Percentiles rank a stretch among this genome's conserved stretches.
Conservation (phyloP, 2,329 filamentous ascomycete species). For the Dryadomyces quercus-mongolicae region DNA sequence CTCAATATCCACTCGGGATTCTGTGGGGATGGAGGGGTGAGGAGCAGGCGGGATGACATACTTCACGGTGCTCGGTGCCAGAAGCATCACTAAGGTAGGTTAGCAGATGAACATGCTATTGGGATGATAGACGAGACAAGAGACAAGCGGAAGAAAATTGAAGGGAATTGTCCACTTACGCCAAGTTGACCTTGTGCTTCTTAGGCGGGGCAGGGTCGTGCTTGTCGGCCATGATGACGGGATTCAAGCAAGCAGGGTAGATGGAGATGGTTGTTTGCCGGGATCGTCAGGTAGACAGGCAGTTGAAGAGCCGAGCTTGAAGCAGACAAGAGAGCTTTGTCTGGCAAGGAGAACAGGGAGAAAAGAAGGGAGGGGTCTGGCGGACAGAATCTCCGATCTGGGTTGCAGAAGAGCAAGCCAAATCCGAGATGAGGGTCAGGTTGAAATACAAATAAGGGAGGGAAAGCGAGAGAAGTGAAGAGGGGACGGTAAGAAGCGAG, state of each 20-base stretch:
- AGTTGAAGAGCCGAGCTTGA: background rate
- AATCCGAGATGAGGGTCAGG: background rate
- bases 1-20: too few relatives aligned
- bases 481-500: background rate
- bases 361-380: background rate
- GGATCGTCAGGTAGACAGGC: background rate
- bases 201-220: constrained; percentile 10
- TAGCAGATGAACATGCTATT: background rate
- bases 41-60: constrained; percentile 29
- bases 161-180: constrained; percentile 38
- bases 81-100: constrained; percentile 60
- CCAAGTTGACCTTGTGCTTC: constrained; percentile 67
- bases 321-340: background rate
- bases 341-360: background rate
- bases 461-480: background rate
- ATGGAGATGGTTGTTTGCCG: background rate
- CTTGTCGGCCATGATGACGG: constrained; percentile 56
- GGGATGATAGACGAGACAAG: background rate
- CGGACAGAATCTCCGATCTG: background rate
- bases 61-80: constrained; percentile 74
- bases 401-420: background rate
- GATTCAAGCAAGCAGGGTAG: background rate
- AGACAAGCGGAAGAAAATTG: background rate
- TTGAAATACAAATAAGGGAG: background rate
- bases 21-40: too few relatives aligned